Percentiles rank a stretch among this genome's conserved stretches.
These are phyloP conservation scores for Citrullus colocynthis DNA, from an alignment of 306 rosid species.

Conservation along the genomic window DNA sequence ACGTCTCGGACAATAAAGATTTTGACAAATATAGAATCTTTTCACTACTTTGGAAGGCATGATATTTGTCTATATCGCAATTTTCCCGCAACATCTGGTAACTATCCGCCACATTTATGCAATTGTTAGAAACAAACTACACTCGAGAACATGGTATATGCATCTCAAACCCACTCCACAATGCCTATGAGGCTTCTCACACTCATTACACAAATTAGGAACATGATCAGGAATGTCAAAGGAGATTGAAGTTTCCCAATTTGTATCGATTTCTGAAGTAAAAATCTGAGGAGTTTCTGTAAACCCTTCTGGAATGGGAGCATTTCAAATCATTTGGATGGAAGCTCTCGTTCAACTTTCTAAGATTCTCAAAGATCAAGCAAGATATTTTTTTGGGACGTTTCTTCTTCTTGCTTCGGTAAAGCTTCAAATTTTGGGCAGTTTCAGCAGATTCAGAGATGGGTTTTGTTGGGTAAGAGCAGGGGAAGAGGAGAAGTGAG, in stretches of 20 bases:
- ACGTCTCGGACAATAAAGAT: no score
- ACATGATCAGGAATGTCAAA: constrained; percentile 41
- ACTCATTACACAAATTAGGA: constrained; percentile 49
- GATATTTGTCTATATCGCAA: no score
- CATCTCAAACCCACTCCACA: constrained; percentile 72
- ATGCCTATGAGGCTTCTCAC: constrained; percentile 44
- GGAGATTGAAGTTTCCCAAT: constrained; percentile 31
- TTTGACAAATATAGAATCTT: no score
- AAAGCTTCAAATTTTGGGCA: constrained; percentile 17
- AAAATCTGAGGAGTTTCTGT: constrained; percentile 17
- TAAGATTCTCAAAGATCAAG: constrained; percentile 29
- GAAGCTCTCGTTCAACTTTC: constrained; percentile 25
- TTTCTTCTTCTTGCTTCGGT: constrained; percentile 1
- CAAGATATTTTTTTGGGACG: constrained; percentile 17
- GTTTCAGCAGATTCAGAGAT: constrained; percentile 8
- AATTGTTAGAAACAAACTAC: constrained; percentile 37
- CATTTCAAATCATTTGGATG: constrained; percentile 38
- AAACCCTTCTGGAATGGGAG: constrained; percentile 34
- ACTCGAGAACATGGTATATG: constrained; percentile 51
- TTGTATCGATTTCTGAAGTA: constrained; percentile 14
- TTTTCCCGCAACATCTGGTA: no score
- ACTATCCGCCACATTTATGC: no score
- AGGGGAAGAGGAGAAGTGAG: constrained; percentile 46
- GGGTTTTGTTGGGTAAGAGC: constrained; percentile 26
- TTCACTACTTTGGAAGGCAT: no score